These are phyloP conservation scores for Aspergillus affinis DNA, from an alignment of 495 filamentous ascomycete species.

Conservation along the genomic window DNA sequence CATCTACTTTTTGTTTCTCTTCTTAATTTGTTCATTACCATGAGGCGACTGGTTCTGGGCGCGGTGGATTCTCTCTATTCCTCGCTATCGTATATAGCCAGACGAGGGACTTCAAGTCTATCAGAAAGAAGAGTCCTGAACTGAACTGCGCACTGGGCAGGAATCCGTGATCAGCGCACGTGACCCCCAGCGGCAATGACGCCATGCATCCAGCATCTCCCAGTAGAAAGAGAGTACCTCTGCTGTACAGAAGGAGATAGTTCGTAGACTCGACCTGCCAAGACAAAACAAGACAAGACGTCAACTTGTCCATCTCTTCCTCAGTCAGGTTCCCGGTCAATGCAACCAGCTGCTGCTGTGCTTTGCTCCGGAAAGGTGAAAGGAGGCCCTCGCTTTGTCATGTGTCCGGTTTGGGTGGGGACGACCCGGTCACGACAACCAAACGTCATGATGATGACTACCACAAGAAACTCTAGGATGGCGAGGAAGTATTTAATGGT, in stretches of 20 bases:
- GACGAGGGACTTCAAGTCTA: not conserved
- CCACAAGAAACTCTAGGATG: not conserved
- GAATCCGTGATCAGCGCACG: not conserved
- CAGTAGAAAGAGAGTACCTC: too few species aligned
- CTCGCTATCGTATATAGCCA: not conserved
- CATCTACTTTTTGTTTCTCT: not conserved
- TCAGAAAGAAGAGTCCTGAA: not conserved
- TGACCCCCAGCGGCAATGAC: not conserved
- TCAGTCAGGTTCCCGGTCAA: not conserved
- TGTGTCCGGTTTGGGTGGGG: not conserved
- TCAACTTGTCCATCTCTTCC: not conserved
- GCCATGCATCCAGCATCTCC: not conserved
- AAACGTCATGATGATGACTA: not conserved
- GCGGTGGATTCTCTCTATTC: not conserved
- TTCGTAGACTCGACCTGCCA: too few species aligned
- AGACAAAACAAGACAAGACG: not conserved
- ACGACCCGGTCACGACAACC: not conserved
- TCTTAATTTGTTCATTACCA: not conserved
- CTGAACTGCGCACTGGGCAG: too few species aligned
- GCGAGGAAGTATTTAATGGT: not conserved
- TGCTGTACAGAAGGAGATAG: too few species aligned
- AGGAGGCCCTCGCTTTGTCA: not conserved
- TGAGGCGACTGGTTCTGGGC: not conserved
- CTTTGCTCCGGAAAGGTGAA: too few species aligned
- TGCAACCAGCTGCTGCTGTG: too few species aligned